phyloP scores from a whole-genome alignment of 495 filamentous ascomycete species.

The Penicillium malachiteum region DNA sequence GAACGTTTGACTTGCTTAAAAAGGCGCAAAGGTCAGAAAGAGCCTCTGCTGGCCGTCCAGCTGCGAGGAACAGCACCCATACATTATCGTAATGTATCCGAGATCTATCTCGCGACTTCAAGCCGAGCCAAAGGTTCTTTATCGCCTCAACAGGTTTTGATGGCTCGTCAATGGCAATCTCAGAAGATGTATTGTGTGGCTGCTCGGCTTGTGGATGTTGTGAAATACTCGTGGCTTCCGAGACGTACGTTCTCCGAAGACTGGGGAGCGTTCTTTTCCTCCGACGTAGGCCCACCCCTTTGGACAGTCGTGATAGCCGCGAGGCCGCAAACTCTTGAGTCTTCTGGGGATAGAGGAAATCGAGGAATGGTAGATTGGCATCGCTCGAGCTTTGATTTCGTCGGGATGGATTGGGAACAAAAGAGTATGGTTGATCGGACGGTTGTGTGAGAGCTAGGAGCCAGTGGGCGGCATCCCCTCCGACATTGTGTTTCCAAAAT shows the following conservation, averaged over 20 bases:
- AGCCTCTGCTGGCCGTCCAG: slow-evolving; percentile 26
- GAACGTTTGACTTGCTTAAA: slow-evolving; percentile 33
- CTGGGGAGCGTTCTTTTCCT: slow-evolving; percentile 23
- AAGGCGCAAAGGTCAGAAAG: slow-evolving; percentile 36
- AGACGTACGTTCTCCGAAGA: slow-evolving; percentile 31
- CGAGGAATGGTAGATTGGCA: slow-evolving; percentile 30
- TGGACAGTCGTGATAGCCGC: slow-evolving; percentile 25
- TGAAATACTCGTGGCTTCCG: slow-evolving; percentile 20
- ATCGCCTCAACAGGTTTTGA: background rate
- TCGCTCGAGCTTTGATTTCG: slow-evolving; percentile 17
- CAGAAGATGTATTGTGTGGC: background rate
- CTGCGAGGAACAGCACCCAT: slow-evolving; percentile 36
- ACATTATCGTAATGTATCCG: slow-evolving; percentile 29
- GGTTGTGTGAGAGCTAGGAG: slow-evolving; percentile 35
- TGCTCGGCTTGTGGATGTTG: background rate
- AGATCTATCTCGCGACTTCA: slow-evolving; percentile 17
- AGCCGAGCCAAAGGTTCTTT: slow-evolving; percentile 9
- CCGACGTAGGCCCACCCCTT: slow-evolving; percentile 28
- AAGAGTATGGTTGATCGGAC: slow-evolving; percentile 19
- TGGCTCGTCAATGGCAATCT: background rate
- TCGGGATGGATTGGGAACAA: slow-evolving; percentile 10
- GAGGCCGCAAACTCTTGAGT: slow-evolving; percentile 23
- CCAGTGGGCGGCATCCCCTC: slow-evolving; percentile 55
- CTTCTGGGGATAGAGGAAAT: slow-evolving; percentile 41
- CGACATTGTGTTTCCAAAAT: slow-evolving; percentile 67